Evolutionary conservation across 2,329 filamentous ascomycete species (phyloP), one percentile per base, ranked within the genome.

Genomic region (Hysterium pulicare): DNA sequence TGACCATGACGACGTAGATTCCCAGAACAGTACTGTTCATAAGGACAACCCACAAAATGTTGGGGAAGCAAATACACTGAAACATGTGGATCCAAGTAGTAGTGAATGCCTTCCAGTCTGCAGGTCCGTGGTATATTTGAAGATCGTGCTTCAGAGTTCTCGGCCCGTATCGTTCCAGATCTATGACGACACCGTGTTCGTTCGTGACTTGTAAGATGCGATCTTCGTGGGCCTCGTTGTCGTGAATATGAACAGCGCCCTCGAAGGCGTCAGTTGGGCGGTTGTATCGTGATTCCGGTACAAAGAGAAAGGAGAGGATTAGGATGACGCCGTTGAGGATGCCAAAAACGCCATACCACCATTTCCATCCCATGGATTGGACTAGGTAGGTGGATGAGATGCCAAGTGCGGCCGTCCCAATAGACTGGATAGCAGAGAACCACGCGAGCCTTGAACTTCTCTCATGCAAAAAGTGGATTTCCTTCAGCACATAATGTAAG

Each of bases 1-100:
- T 57, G 31, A 47, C 49, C 17, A 56, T 58, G 23, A 46, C 51
- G 20, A 58, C 54, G 24, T 57, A 50, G 24, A 51, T 45, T 16
- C 53, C 54, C 33, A 41, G 45, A 33, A 15, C 8, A 20, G 45
- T 19, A 17, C 22, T 53, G 42, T 11, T 52, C 49, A 37, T 54
- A 53, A 32, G 54, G 40, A 23, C 49, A 49, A 26, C 53, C 53
- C 53, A 57, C 1, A 57, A 35, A 5, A 57, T 49, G 21, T 54
- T 53, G 10, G 54, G 54, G 22, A 55, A 55, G 16, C 55, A 35
- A 17, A 55, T 38, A n/a, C n/a, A n/a, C 40, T 55, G 48, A 16
- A 28, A 31, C 38, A 47, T 47, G 17, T 47, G 45, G 33, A 44
- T 47, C 38, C 42, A 44, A 8, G 45, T 47, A 2, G 21, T 30